Conservation (phyloP, 202 grass and related monocot genomes). For the Miscanthus sacchariflorus region DNA sequence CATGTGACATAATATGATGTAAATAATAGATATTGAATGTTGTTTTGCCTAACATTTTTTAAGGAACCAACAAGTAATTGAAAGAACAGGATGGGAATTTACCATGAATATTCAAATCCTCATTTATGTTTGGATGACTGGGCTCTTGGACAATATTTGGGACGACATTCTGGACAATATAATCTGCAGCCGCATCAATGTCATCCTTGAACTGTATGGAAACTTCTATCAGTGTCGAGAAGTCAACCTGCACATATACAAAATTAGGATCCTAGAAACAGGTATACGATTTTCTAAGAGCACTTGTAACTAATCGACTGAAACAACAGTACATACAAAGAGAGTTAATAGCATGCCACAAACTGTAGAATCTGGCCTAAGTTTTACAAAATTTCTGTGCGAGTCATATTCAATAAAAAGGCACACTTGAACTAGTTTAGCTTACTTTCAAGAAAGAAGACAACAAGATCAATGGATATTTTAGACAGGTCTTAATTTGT, state of each 20-base stretch:
- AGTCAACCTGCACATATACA: slow-evolving; percentile 45
- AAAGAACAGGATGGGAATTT: slow-evolving; percentile 9
- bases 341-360: background rate
- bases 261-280: background rate
- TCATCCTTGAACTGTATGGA: slow-evolving; percentile 53
- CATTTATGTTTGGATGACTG: background rate
- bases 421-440: background rate
- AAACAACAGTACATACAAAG: background rate
- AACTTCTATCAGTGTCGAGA: slow-evolving; percentile 55
- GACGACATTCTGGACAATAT: slow-evolving; percentile 51
- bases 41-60: background rate
- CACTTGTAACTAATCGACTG: background rate
- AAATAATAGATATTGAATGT: background rate
- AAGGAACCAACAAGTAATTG: background rate
- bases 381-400: background rate
- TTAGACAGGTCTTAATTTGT: background rate
- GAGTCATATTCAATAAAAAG: background rate
- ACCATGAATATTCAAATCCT: slow-evolving; percentile 22
- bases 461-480: background rate
- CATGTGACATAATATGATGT: background rate
- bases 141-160: slow-evolving; percentile 25
- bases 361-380: background rate
- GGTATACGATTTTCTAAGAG: background rate
- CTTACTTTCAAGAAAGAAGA: background rate
- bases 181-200: slow-evolving; percentile 52